Percentiles rank a stretch among this genome's conserved stretches.
Evolutionary conservation across 2,329 filamentous ascomycete species (phyloP).

Genomic region (Trichophyton schoenleinii): DNA sequence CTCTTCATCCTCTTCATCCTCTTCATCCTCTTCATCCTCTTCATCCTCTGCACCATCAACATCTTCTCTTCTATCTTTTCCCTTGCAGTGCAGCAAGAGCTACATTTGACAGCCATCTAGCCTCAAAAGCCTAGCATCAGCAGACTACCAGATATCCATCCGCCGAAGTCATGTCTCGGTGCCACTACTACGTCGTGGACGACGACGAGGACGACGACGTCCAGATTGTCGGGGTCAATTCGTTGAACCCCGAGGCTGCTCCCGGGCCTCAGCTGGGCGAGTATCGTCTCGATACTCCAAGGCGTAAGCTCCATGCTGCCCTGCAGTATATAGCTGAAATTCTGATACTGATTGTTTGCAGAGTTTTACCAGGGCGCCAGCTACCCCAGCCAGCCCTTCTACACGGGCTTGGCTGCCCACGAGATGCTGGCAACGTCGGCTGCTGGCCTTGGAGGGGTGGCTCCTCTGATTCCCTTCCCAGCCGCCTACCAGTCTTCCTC

Average conservation of each 20-base stretch:
- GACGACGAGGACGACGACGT: slow-evolving; percentile 3
- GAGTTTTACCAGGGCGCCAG: neutral
- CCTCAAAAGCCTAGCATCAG: no score
- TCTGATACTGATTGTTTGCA: neutral
- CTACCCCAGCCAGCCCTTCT: neutral
- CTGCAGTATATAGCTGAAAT: neutral
- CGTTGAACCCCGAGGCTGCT: neutral
- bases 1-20: neutral
- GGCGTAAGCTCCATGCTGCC: neutral
- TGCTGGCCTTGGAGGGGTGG: neutral
- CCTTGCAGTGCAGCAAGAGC: neutral
- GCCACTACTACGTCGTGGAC: neutral
- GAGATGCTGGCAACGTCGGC: neutral
- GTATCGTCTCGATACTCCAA: neutral
- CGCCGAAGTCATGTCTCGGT: neutral
- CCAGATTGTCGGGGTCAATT: slow-evolving; percentile 2
- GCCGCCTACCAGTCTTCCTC: neutral
- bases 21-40: neutral
- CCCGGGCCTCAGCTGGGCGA: neutral
- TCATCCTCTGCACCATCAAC: neutral
- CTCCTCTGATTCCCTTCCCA: neutral
- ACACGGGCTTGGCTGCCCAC: neutral
- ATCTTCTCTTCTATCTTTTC: neutral
- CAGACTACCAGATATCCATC: no score
- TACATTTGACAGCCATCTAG: neutral